A percentile compares a stretch with the other conserved stretches of the same genome.
phyloP scores from a whole-genome alignment of 2,329 filamentous ascomycete genomes.

The Arthrobotrys conoides region DNA sequence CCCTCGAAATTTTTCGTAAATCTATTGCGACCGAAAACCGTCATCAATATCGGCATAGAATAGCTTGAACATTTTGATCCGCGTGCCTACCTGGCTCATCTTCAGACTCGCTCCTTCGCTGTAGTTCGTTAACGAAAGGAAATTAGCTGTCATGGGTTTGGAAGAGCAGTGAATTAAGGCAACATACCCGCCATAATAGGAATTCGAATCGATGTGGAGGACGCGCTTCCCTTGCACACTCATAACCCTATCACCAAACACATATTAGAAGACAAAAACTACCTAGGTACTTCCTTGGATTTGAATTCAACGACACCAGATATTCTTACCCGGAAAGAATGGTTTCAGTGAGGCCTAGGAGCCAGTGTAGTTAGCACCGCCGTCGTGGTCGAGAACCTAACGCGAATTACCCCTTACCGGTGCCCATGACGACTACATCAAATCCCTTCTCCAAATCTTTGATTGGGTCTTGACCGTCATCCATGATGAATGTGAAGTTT shows the following conservation, averaged over 20 bases:
- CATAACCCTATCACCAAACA: slow-evolving; percentile 76
- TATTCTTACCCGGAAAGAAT: slow-evolving; percentile 85
- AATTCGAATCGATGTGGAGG: slow-evolving; percentile 97
- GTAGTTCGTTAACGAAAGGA: slow-evolving; percentile 45
- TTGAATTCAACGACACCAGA: not conserved
- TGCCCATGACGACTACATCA: slow-evolving; percentile 98
- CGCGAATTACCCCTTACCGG: slow-evolving; percentile 75
- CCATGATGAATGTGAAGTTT: slow-evolving; percentile 23
- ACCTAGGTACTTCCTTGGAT: too few species aligned
- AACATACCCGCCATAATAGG: slow-evolving; percentile 94
- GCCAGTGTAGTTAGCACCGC: not conserved
- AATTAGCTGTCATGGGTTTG: slow-evolving; percentile 64
- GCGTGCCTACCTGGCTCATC: slow-evolving; percentile 83
- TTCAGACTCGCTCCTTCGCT: slow-evolving; percentile 97
- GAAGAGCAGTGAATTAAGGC: slow-evolving; percentile 47
- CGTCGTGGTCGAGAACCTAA: not conserved
- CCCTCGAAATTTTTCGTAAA: slow-evolving; percentile 47
- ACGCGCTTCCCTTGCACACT: slow-evolving; percentile 99
- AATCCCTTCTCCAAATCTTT: slow-evolving; percentile 87
- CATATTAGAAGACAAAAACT: slow-evolving; percentile 28
- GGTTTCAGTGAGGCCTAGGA: slow-evolving; percentile 58
- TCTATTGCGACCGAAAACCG: slow-evolving; percentile 15
- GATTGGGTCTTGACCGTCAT: slow-evolving; percentile 46
- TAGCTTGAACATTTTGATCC: not conserved
- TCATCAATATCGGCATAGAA: slow-evolving; percentile 49